Conservation (phyloP, 2,329 filamentous ascomycete genomes). For the Apiospora phragmitis region DNA sequence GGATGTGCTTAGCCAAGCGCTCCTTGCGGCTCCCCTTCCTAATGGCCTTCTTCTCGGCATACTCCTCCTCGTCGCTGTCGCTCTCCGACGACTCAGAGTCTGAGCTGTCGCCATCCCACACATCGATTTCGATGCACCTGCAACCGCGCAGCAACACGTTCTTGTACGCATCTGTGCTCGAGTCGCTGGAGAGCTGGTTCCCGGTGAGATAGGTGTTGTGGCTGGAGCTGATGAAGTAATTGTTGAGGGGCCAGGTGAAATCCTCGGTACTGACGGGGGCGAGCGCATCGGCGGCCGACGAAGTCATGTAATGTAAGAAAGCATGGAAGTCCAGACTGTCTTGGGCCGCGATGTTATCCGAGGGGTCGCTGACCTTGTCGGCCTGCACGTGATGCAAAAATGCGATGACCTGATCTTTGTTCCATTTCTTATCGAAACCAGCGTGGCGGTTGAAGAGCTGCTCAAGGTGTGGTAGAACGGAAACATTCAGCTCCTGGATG, state of each 20-base stretch:
- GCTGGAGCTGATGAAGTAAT: constrained; percentile 92
- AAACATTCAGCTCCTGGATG: constrained; percentile 42
- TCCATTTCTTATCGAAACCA: constrained; percentile 43
- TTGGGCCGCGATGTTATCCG: constrained; percentile 30
- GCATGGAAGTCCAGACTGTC: constrained; percentile 45
- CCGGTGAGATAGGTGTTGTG: constrained; percentile 94
- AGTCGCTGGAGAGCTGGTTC: constrained; percentile 82
- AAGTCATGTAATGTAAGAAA: constrained; percentile 60
- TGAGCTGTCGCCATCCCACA: constrained; percentile 85
- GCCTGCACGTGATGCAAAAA: constrained; percentile 51
- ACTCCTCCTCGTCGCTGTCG: constrained; percentile 50
- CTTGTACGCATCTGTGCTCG: constrained; percentile 86
- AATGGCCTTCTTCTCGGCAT: constrained; percentile 49
- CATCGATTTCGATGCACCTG: constrained; percentile 91
- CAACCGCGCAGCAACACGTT: constrained; percentile 81
- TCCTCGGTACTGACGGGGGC: constrained; percentile 44
- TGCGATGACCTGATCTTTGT: constrained; percentile 41
- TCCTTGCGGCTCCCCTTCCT: constrained; percentile 64
- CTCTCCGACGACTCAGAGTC: constrained; percentile 67
- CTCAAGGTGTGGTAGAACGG: constrained; percentile 41
- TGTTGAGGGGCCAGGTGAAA: constrained; percentile 77
- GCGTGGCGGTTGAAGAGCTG: constrained; percentile 45
- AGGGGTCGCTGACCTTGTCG: constrained; percentile 32
- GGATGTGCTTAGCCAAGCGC: constrained; percentile 62
- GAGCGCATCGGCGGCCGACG: constrained; percentile 43